Evolutionary conservation across 2,329 filamentous ascomycete species (phyloP).

Genomic region (Pestalotiopsis fici): DNA sequence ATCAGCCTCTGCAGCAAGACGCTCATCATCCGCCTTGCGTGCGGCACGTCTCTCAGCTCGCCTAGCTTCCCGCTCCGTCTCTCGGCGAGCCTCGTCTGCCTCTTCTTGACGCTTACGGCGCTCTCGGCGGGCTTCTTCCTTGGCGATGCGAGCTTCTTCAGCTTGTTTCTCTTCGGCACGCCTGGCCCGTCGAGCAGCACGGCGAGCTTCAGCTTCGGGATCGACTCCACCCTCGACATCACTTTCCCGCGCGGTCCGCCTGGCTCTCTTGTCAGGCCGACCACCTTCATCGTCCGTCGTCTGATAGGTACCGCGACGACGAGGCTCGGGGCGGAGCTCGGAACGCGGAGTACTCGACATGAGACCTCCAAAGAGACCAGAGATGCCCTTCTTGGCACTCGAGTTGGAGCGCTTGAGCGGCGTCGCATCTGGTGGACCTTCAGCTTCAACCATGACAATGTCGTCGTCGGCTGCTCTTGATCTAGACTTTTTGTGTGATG

Average conservation of each 20-base stretch:
- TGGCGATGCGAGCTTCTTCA: constrained; percentile 58
- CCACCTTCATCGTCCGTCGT: constrained; percentile 51
- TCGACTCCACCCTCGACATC: constrained; percentile 54
- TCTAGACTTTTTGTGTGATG: constrained; percentile 43
- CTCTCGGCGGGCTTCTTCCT: constrained; percentile 59
- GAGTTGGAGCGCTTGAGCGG: constrained; percentile 63
- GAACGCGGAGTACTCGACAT: constrained; percentile 38
- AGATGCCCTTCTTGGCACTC: constrained; percentile 60
- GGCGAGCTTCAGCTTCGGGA: constrained; percentile 61
- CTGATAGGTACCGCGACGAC: constrained; percentile 51
- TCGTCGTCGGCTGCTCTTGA: constrained; percentile 61
- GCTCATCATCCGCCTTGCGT: constrained; percentile 51
- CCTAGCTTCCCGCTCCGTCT: constrained; percentile 61
- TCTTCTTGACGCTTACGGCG: constrained; percentile 57
- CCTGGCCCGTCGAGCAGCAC: constrained; percentile 61
- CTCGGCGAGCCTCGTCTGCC: constrained; percentile 53
- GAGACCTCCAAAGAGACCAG: constrained; percentile 64
- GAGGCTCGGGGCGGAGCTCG: constrained; percentile 36
- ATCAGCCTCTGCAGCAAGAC: constrained; percentile 46
- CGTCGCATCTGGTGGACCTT: constrained; percentile 44
- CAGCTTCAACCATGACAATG: constrained; percentile 56
- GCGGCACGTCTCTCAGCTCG: constrained; percentile 54
- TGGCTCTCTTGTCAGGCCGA: constrained; percentile 35
- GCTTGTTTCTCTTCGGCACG: constrained; percentile 60
- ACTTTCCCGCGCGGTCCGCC: constrained; percentile 41